Evolutionary conservation across 2,329 filamentous ascomycete species (phyloP).

Genomic region (Monosporascus sp.): DNA sequence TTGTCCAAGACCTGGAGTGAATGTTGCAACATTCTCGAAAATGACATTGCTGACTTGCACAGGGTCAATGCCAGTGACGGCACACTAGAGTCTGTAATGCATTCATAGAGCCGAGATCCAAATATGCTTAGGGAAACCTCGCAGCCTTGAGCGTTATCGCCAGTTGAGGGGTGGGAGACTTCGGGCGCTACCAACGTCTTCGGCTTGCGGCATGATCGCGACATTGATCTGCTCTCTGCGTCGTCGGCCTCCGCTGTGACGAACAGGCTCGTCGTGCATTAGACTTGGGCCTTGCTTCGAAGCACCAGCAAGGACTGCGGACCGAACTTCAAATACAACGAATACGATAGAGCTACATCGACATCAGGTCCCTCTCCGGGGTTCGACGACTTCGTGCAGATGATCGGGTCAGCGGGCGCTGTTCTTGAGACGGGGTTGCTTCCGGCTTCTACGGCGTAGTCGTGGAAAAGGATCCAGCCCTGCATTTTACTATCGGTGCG

Average conservation of each 20-base stretch:
- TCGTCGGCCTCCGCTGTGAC: conserved; percentile 4
- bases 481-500: not conserved
- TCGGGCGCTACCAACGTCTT: conserved; percentile 6
- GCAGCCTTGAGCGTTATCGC: conserved; percentile 13
- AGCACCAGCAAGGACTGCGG: conserved; percentile 9
- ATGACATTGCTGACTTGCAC: too few relatives aligned
- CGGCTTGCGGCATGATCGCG: conserved; percentile 8
- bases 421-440: not conserved
- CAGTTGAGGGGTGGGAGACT: conserved; percentile 1
- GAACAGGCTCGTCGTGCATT: conserved; percentile 13
- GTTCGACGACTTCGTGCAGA: not conserved
- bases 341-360: conserved; percentile 12
- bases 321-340: conserved; percentile 13
- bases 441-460: not conserved
- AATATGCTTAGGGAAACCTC: not conserved
- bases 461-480: not conserved
- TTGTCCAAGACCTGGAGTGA: conserved; percentile 7
- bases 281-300: conserved; percentile 16
- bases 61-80: conserved; percentile 12
- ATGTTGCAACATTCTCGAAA: not conserved
- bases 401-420: not conserved
- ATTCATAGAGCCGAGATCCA: conserved; percentile 2
- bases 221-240: conserved; percentile 9
- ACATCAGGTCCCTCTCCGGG: conserved; percentile 1
- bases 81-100: conserved; percentile 8